These are phyloP conservation scores for Talaromyces rugulosus DNA, from an alignment of 2,329 filamentous ascomycete species.

Conservation along the genomic window DNA sequence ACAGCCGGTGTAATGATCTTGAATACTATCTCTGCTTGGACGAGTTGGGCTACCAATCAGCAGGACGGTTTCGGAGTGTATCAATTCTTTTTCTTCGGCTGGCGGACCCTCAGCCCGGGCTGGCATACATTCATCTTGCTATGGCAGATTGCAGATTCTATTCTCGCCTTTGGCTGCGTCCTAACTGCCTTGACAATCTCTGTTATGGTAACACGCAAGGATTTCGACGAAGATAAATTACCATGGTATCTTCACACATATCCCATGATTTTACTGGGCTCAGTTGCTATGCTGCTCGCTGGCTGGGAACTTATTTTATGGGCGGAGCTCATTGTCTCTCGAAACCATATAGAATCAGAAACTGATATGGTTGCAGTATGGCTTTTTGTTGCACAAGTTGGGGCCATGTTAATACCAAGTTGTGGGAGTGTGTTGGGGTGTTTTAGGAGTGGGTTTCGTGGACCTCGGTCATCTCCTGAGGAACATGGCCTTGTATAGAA, in stretches of 20 bases:
- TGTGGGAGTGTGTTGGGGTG: not conserved
- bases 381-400: not conserved
- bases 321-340: not conserved
- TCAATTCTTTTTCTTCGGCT: slow-evolving; percentile 3
- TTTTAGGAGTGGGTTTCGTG: not conserved
- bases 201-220: not conserved
- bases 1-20: not conserved
- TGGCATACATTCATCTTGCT: not conserved
- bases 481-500: not conserved
- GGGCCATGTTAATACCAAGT: not conserved
- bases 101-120: not conserved
- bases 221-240: not conserved
- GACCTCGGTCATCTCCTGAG: not conserved
- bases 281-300: not conserved
- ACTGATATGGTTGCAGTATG: not conserved
- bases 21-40: not conserved
- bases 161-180: not conserved
- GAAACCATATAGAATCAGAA: slow-evolving; percentile 1
- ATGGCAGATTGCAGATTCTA: not conserved
- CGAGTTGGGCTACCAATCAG: not conserved
- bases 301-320: slow-evolving; percentile 1
- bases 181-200: not conserved
- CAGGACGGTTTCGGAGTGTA: not conserved
- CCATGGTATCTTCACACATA: not conserved
- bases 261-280: not conserved